Base-by-base conservation (phyloP, 805 yeast genomes). In the Metschnikowia cubensis region DNA sequence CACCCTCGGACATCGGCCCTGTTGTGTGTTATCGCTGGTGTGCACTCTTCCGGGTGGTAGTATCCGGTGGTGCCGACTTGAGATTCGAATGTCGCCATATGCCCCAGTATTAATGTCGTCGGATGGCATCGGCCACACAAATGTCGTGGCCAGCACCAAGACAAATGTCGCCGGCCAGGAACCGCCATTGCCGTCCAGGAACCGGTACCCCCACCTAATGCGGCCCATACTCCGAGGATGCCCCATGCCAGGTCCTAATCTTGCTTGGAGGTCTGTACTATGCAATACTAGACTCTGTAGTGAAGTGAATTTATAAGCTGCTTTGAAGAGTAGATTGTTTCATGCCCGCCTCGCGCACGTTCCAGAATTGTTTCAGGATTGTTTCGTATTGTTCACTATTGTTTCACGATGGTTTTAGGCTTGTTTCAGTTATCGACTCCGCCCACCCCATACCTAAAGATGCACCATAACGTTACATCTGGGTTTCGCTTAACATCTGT, bases 1-100 rank as follows among this genome's bases (percentile, higher is more conserved):
- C 17, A 2, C 4, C 11, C 20, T 43, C 35, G 46, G 46, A 35
- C 35, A 43, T 42, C 46, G 46, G 38, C 17, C 22, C 40, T 43
- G 35, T 13, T 15, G 32, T 11, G 33, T 25, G 20, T 35, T 34
- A 35, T 34, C 39, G 39, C 29, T 25, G 29, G 29, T 25, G 29
- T 25, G 29, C 29, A 25, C 29, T 25, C 29, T 25, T 25, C 29
- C 29, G 29, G 29, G 11, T 25, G 22, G n/a, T 21, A 8, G 25
- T 3, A 6, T 11, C 45, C 45, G 35, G 32, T 7, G 2, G 7
- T 29, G 31, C 45, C 45, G 35, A 29, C 36, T 10, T 10, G 11
- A 25, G 10, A 11, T 21, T 21, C 5, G 10, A 36, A 17, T 11
- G 21, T 35, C 18, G 39, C 4, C 21, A 18, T 2, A 36, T 17